Percentiles rank a stretch among this genome's conserved stretches.
These are phyloP conservation scores for Pulicaria dysenterica DNA, from an alignment of 129 eudicot genomes.

Conservation along the genomic window DNA sequence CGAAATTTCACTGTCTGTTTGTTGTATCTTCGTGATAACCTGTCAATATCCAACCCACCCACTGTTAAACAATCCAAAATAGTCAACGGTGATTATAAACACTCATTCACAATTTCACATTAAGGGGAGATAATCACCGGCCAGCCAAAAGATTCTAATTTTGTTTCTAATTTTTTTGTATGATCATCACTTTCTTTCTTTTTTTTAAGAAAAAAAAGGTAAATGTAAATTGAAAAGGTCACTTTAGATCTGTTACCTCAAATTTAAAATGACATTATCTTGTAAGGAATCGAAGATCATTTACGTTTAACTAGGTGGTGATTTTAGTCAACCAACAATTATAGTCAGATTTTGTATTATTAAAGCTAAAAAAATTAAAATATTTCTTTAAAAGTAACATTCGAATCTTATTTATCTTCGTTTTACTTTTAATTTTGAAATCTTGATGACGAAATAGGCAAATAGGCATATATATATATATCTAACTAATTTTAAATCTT, in stretches of 20 bases:
- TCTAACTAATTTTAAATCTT: not conserved
- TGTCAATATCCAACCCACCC: too few relatives aligned
- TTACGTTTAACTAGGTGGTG: not conserved
- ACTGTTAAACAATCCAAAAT: too few relatives aligned
- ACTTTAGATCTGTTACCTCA: not conserved
- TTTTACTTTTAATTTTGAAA: not conserved
- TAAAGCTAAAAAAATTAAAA: not conserved
- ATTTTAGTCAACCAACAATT: constrained; percentile 12
- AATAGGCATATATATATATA: too few relatives aligned
- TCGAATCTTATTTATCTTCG: not conserved
- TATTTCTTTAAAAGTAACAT: not conserved
- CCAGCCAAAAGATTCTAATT: too few relatives aligned
- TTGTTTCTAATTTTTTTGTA: too few relatives aligned
- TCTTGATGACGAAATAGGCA: not conserved
- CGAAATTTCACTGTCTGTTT: too few relatives aligned
- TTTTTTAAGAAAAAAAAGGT: too few relatives aligned
- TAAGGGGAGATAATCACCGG: too few relatives aligned
- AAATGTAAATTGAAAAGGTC: not conserved
- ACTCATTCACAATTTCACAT: too few relatives aligned
- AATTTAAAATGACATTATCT: not conserved
- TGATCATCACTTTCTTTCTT: too few relatives aligned
- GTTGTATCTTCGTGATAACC: too few relatives aligned
- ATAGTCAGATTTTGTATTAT: not conserved
- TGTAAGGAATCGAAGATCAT: constrained; percentile 1
- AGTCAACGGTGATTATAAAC: too few relatives aligned